These are phyloP conservation scores for Boletus sp. DNA, from an alignment of 768 basidiomycete species.

Conservation along the genomic window DNA sequence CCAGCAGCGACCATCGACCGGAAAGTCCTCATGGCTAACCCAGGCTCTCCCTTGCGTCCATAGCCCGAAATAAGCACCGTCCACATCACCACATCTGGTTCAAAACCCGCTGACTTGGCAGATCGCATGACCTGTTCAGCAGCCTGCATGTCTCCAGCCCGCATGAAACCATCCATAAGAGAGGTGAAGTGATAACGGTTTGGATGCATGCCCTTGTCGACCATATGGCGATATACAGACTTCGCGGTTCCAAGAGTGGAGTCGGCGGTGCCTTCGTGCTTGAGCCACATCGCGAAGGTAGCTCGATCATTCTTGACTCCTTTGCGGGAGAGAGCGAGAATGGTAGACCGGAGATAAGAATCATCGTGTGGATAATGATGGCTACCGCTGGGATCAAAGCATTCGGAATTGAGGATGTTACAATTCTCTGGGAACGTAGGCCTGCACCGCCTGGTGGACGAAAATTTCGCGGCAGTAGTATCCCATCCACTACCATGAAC, in stretches of 20 bases:
- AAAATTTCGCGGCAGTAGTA: conserved; percentile 38
- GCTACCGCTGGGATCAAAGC: conserved; percentile 52
- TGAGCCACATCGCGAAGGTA: conserved; percentile 61
- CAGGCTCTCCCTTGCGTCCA: conserved; percentile 57
- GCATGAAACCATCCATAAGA: conserved; percentile 72
- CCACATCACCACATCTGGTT: conserved; percentile 66
- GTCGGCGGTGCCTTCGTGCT: conserved; percentile 55
- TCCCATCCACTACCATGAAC: conserved; percentile 49
- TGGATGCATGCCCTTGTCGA: conserved; percentile 68
- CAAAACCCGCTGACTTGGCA: conserved; percentile 48
- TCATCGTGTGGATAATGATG: conserved; percentile 32
- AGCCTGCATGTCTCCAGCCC: conserved; percentile 53
- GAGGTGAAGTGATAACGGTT: conserved; percentile 72
- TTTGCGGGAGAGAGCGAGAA: conserved; percentile 47
- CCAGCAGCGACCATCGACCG: conserved; percentile 60
- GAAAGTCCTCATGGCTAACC: conserved; percentile 53
- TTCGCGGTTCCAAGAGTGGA: conserved; percentile 51
- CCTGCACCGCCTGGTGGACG: conserved; percentile 27
- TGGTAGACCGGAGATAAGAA: conserved; percentile 38
- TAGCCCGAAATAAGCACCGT: conserved; percentile 76
- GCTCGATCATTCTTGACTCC: conserved; percentile 54
- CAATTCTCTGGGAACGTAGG: conserved; percentile 5
- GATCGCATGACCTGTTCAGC: conserved; percentile 57
- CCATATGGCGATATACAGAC: conserved; percentile 54
- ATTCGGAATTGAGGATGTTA: conserved; percentile 22